These are phyloP conservation scores for Teratosphaeria epicoccoides DNA, from an alignment of 2,329 filamentous ascomycete genomes.

Conservation along the genomic window DNA sequence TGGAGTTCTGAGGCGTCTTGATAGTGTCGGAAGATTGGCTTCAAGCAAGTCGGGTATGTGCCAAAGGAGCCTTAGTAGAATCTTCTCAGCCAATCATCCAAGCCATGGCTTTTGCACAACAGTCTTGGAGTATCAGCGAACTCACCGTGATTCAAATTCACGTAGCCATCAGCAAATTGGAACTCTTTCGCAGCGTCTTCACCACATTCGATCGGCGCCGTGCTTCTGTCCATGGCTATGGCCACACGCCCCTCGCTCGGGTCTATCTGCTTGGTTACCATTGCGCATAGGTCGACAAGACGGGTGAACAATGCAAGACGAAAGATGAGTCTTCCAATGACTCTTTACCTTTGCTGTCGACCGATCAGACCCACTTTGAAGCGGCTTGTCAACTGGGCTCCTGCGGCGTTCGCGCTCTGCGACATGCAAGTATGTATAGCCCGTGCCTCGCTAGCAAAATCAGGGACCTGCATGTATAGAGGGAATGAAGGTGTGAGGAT, in stretches of 20 bases:
- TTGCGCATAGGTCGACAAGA: too few species aligned
- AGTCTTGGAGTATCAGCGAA: neutral
- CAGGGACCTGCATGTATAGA: too few species aligned
- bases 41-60: slow-evolving; percentile 55
- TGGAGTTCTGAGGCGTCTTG: slow-evolving; percentile 56
- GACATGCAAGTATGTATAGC: too few species aligned
- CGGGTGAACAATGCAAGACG: too few species aligned
- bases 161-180: slow-evolving; percentile 55
- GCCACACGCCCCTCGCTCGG: neutral
- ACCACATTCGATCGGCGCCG: slow-evolving; percentile 21
- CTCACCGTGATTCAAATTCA: slow-evolving; percentile 69
- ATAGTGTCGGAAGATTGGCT: slow-evolving; percentile 49
- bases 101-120: neutral
- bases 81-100: neutral
- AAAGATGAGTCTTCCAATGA: neutral
- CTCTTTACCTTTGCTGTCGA: neutral
- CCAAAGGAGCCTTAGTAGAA: slow-evolving; percentile 9
- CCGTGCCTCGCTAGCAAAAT: too few species aligned
- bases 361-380: neutral
- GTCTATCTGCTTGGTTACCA: neutral
- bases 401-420: neutral
- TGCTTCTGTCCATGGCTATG: neutral
- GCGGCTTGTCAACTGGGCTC: neutral
- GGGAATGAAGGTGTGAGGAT: too few species aligned
- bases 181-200: slow-evolving; percentile 51